Evolutionary conservation across 2,329 filamentous ascomycete genomes (phyloP), one percentile per base, ranked within the genome.

Genomic region (Cytospora piceae): DNA sequence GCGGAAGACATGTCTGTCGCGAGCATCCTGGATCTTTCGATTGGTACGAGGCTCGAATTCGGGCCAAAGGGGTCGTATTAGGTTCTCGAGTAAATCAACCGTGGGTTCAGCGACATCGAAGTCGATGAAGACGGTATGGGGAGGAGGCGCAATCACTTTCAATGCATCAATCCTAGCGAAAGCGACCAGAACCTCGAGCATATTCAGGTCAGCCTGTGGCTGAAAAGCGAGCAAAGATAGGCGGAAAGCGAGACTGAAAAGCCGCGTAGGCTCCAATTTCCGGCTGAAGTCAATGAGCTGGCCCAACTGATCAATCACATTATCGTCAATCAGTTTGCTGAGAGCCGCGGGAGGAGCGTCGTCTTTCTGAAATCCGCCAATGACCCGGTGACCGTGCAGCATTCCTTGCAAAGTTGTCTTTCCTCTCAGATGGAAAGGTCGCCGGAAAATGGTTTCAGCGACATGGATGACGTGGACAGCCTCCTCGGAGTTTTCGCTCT

Each of bases 211-310:
- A 4, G 42, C 24, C 2, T 51, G 54, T 1, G 42, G 15, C n/a
- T 65, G 54, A 17, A 65, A 65, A 12, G 52, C 55, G 5, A 65
- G 29, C 1, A 65, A 9, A 17, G 58, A 52, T 0, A 65, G 46
- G 4, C 58, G 54, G 20, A 65, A 62, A 4, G 58, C 64, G 31
- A 65, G 46, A 3, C 58, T 52, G 46, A 52, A 62, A 29, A 58
- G 27, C 2, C 6, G 22, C 4, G n/a, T 15, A 3, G 32, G n/a
- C 24, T 22, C n/a, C 6, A 9, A 56, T 3, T 17, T 11, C 46
- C 64, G 46, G 58, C 58, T 58, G 34, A 61, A 65, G 7, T 65
- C 53, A 14, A 65, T 46, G 2, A 65, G 58, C 24, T 46, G 37
- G 1, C 64, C 64, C 3, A 65, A 62, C 31, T 65, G 64, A 5